Conservation (phyloP, 2,329 filamentous ascomycete species). For the Phaeomoniella chlamydospora region DNA sequence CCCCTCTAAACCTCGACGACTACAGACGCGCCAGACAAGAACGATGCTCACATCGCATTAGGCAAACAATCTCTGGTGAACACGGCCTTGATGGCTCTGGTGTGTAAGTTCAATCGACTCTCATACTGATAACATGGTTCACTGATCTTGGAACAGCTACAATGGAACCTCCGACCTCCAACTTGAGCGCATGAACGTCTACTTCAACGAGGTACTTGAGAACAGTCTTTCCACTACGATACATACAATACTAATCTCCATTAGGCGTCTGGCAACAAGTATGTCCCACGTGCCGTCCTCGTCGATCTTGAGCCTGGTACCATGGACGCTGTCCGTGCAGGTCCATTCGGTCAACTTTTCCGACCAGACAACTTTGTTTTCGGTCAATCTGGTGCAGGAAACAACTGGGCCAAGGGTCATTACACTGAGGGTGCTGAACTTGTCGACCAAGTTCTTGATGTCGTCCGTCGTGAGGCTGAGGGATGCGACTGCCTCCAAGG, state of each 20-base stretch:
- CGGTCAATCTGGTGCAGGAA: slow-evolving; percentile 97
- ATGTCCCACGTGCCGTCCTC: slow-evolving; percentile 96
- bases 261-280: slow-evolving; percentile 93
- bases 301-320: slow-evolving; percentile 99
- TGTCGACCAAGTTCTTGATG: slow-evolving; percentile 94
- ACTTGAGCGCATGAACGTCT: slow-evolving; percentile 99
- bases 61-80: slow-evolving; percentile 75
- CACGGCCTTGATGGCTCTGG: slow-evolving; percentile 96
- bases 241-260: slow-evolving; percentile 13
- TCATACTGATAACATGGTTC: background rate
- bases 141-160: slow-evolving; percentile 47
- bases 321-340: slow-evolving; percentile 97
- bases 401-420: slow-evolving; percentile 99
- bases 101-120: slow-evolving; percentile 50
- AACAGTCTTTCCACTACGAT: background rate
- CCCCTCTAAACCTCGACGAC: background rate
- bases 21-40: slow-evolving; percentile 6
- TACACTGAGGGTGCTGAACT: slow-evolving; percentile 99
- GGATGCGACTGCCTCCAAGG: slow-evolving; percentile 98
- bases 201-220: slow-evolving; percentile 74
- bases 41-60: slow-evolving; percentile 27
- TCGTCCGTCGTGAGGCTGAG: slow-evolving; percentile 97
- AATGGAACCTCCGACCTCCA: slow-evolving; percentile 97
- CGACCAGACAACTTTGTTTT: slow-evolving; percentile 99
- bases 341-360: slow-evolving; percentile 98